Base-by-base conservation (phyloP, 768 basidiomycete genomes). In the Hypholoma sublateritium region DNA sequence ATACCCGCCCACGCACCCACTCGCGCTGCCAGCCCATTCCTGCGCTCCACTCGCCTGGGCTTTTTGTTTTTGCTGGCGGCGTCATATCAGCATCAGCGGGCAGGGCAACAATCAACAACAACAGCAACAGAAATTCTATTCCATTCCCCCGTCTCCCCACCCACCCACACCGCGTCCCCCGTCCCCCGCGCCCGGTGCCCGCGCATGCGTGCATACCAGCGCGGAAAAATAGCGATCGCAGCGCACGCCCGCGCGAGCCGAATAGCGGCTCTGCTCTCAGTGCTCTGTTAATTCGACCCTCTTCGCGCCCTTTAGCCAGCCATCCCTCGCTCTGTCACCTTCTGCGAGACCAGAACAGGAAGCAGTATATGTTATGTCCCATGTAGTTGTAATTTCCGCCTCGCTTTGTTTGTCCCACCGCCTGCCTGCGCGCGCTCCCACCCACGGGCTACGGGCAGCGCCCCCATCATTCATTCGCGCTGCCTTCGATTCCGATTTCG, bases 341-440 rank as follows among this genome's bases (percentile, higher is more conserved):
- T n/a, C n/a, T n/a, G n/a, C n/a, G n/a, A n/a, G n/a, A n/a, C n/a
- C n/a, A 17, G 16, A 25, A 22, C 22, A 13, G 6, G 5, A 35
- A 25, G 14, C 8, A 16, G n/a, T 32, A 45, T 53, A 43, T 36
- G 25, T 21, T 44, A 53, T 44, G 44, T 12, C 21, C 32, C 35
- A 34, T 46, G 53, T 53, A 53, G 42, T 46, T 53, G 53, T 53
- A 45, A 53, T 45, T 45, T 53, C 53, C 53, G 28, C 9, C 9
- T 32, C 6, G 5, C 28, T 32, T 32, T 32, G 5, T 35, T 4
- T 47, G 46, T 28, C 46, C 25, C 19, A 13, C 13, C 5, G 22
- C 17, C 46, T 32, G 5, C 6, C 9, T 32, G 25, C 25, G n/a
- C 21, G 24, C 34, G 17, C 21, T 45, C 42, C 43, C 21, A 34